A percentile compares a stretch with the other conserved stretches of the same genome.
phyloP scores from a whole-genome alignment of 768 basidiomycete genomes.

The Macrolepiota fuliginosa region DNA sequence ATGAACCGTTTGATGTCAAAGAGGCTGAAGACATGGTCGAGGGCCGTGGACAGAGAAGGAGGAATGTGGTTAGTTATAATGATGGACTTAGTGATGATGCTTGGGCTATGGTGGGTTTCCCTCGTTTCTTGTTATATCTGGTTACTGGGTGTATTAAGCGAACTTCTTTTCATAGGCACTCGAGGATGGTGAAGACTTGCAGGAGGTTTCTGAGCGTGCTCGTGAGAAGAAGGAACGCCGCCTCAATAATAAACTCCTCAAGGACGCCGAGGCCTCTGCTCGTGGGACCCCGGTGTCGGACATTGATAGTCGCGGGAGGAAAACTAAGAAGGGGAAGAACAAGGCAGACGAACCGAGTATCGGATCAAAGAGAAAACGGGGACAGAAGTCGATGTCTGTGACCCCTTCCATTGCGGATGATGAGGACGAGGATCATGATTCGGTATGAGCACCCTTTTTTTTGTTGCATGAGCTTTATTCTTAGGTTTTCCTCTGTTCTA shows the following conservation, averaged over 20 bases:
- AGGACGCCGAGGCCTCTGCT: constrained; percentile 58
- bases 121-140: not conserved
- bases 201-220: constrained; percentile 66
- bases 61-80: constrained; percentile 87
- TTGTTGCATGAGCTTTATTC: not conserved
- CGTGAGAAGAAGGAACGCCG: constrained; percentile 67
- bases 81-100: constrained; percentile 94
- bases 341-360: constrained; percentile 49
- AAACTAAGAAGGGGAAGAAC: constrained; percentile 63
- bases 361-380: constrained; percentile 76
- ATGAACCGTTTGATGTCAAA: constrained; percentile 70
- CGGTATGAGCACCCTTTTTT: constrained; percentile 38
- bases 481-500: constrained; percentile 24
- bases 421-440: constrained; percentile 73
- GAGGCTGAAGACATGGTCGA: constrained; percentile 64
- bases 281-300: constrained; percentile 67
- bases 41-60: constrained; percentile 82
- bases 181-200: constrained; percentile 79
- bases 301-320: constrained; percentile 56
- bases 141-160: not conserved
- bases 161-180: constrained; percentile 45
- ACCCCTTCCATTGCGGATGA: constrained; percentile 78
- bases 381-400: constrained; percentile 69
- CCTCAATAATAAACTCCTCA: constrained; percentile 53
- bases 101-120: constrained; percentile 71